Conservation (phyloP, 1,284 basidiomycete genomes). For the Omphalotus olearius region DNA sequence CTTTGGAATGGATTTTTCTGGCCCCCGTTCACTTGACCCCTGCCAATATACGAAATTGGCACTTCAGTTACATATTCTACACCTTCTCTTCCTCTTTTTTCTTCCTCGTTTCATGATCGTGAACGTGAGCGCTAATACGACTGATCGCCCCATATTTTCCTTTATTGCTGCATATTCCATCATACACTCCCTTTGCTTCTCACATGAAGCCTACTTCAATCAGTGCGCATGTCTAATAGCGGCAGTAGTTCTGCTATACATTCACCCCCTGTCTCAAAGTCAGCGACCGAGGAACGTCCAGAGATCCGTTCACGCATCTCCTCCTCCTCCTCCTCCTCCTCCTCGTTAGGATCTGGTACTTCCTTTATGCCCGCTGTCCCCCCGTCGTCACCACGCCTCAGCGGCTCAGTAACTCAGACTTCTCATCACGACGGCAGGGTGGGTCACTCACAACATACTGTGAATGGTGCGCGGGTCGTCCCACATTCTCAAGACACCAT, state of each 20-base stretch:
- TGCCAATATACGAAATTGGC: no score
- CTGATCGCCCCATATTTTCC: neutral
- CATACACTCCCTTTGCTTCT: neutral
- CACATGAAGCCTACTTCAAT: slow-evolving; percentile 5
- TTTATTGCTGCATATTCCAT: neutral
- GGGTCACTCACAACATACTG: neutral
- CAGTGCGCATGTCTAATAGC: slow-evolving; percentile 3
- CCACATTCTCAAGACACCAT: slow-evolving; percentile 58
- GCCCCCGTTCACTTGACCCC: no score
- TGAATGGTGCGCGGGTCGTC: slow-evolving; percentile 14
- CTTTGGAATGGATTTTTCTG: no score
- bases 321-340: neutral
- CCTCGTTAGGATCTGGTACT: neutral
- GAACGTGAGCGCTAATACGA: no score
- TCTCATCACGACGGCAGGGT: neutral
- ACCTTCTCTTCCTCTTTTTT: no score
- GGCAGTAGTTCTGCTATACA: neutral
- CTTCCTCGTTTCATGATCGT: no score
- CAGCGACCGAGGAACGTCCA: neutral
- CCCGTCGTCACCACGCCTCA: no score
- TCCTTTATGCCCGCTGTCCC: neutral
- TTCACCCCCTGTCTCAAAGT: neutral
- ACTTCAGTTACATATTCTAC: no score
- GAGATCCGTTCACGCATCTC: neutral
- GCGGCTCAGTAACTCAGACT: neutral